Evolutionary conservation across 768 basidiomycete species (phyloP), one percentile per base, ranked within the genome.

Genomic region (Amanita subjunquillea): DNA sequence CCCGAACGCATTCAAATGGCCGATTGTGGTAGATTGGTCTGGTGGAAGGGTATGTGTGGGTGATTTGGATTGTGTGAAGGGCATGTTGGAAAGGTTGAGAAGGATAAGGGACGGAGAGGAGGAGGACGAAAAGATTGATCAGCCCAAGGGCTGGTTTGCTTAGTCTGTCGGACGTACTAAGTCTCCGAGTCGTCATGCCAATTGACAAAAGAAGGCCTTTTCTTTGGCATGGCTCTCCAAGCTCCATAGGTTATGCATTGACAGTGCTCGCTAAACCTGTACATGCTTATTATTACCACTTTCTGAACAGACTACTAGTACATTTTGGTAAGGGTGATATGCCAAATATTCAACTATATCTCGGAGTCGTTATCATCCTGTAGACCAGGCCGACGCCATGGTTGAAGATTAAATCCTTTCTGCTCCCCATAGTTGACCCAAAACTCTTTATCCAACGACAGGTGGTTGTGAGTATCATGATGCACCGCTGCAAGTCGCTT

Each of bases 21-120:
- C 87, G 0, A 75, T 90, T 43, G 84, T 90, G 0, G 87, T 90
- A 2, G 81, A 90, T 58, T 90, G 87, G 87, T 66, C 71, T 13
- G 75, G 71, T 22, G 87, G 87, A 1, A 72, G 72, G 39, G 85
- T 79, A 8, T 74, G 75, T 17, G 66, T 88, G 0, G 87, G 87
- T 0, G 79, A 84, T 54, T 69, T 82, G 15, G 83, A 86, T 5
- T 81, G 82, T 17, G 87, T 87, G n/a, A 77, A 75, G 50, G 60
- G 62, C 1, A 83, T 90, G 13, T 59, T 90, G 61, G 87, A 90
- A 56, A 70, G 66, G 25, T 56, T 90, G 51, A 69, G 86, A 59
- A 78, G 78, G 67, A 75, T 70, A 53, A 69, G 87, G 51, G 87
- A 89, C 56, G 85, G 85, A 0, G 83, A 87, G 58, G 47, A 64